phyloP scores from a whole-genome alignment of 192 early-diverging fungal genomes.

The Thamnidium elegans region DNA sequence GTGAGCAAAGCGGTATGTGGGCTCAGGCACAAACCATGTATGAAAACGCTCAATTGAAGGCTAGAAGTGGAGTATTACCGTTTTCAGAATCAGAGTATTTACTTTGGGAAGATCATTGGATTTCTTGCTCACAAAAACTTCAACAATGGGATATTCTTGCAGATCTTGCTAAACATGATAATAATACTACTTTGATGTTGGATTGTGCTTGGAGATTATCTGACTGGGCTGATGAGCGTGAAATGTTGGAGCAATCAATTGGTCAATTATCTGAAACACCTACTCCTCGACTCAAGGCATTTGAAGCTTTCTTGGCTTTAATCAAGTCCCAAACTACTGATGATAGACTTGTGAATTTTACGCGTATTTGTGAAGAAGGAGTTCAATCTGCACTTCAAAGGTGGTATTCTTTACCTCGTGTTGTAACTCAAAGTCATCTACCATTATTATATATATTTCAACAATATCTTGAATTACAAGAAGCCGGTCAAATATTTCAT shows the following conservation, averaged over 20 bases:
- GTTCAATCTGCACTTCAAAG: conserved; percentile 77
- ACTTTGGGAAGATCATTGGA: conserved; percentile 98
- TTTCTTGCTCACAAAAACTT: conserved; percentile 81
- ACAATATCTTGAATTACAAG: conserved; percentile 92
- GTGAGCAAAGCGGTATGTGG: conserved; percentile 94
- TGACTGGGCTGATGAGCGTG: conserved; percentile 86
- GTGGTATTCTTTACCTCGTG: conserved; percentile 87
- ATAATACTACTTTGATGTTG: conserved; percentile 79
- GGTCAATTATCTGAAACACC: conserved; percentile 58
- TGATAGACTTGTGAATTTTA: conserved; percentile 63
- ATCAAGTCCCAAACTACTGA: conserved; percentile 60
- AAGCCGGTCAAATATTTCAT: conserved; percentile 85
- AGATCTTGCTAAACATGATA: conserved; percentile 90
- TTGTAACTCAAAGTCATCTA: conserved; percentile 85
- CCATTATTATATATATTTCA: conserved; percentile 91
- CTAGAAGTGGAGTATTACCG: conserved; percentile 76
- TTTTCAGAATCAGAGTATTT: conserved; percentile 95
- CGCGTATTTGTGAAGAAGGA: conserved; percentile 82
- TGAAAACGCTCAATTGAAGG: conserved; percentile 91
- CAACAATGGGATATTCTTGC: conserved; percentile 98
- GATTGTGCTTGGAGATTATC: conserved; percentile 95
- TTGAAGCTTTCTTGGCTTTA: conserved; percentile 83
- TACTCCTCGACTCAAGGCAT: conserved; percentile 76
- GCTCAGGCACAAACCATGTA: conserved; percentile 85
- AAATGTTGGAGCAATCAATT: conserved; percentile 67